Base-by-base conservation (phyloP, 768 basidiomycete genomes). In the Psilocybe cubensis region DNA sequence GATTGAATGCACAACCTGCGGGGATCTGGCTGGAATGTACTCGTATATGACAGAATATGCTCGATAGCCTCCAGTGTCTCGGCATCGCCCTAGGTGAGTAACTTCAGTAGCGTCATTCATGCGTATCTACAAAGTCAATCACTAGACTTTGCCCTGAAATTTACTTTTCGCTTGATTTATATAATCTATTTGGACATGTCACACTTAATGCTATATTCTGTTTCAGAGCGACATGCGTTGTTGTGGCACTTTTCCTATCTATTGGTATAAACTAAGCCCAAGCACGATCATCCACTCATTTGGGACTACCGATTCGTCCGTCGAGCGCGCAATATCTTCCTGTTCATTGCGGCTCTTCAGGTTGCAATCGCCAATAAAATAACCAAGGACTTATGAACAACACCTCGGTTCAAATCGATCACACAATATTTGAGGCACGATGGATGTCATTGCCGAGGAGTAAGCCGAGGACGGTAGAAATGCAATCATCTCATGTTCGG, bases 21-120 rank as follows among this genome's bases (percentile, higher is more conserved):
- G 31, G 20, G 35, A 51, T 51, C 49, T 51, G 23, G n/a, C n/a
- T n/a, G 35, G 12, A 35, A 17, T 29, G 24, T 5, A 11, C 12
- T 28, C 43, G 31, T 61, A 50, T 35, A 38, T 64, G 70, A 71
- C 70, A 71, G 70, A 60, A 69, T 64, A 61, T 65, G 70, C 57
- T 67, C 53, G 62, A 68, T 68, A 61, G 56, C 54, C 58, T 68
- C 59, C 54, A 52, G 33, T 42, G 52, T 44, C 52, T 58, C 57
- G 40, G 53, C 47, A 56, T 23, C 28, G 24, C 25, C 44, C 59
- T 53, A 35, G 40, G 42, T 42, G 46, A 21, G 23, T 27, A 41
- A 35, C 54, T 28, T 44, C 3, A 21, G 44, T 57, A 25, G 8
- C 38, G 18, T 48, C 20, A 25, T 35, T 28, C 46, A 18, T 48